Evolutionary conservation across 306 rosid genomes (phyloP), one percentile per base, ranked within the genome.

Genomic region (Dryas alaskensis): DNA sequence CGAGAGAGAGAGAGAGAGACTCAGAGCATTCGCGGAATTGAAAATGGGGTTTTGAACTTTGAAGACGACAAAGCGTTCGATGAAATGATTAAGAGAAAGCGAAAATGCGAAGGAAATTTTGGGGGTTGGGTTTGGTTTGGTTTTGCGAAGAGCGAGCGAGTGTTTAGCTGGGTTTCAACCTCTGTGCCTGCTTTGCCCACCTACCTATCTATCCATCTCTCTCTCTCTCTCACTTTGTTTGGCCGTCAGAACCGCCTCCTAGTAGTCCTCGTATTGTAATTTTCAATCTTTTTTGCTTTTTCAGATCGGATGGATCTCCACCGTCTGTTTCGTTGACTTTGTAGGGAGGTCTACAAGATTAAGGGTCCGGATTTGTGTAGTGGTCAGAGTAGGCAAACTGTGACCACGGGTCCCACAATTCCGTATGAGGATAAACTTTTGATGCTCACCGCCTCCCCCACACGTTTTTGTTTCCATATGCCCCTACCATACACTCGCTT

Each of bases 181-280:
- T 48, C 61, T 74, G 8, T 82, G 65, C 45, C 25, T 40, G 12
- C 70, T 75, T 27, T 4, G 7, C 19, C 77, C 59, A 27, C 74
- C 70, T 31, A 53, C 53, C 67, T n/a, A 43, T 44, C 64, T 17
- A 48, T 57, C 66, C 65, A 57, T 17, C 66, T 17, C 49, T 0
- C 72, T 68, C 17, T 55, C 37, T 54, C 27, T 67, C 46, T 60
- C 4, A 4, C 48, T 55, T 60, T 48, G 44, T 48, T 65, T 39
- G 69, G 79, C 74, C 84, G 75, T 72, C 75, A 70, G 69, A 70
- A 70, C 80, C 84, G 84, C 78, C 77, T 45, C 53, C 37, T 5
- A 47, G 16, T 19, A 47, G 16, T 19, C 71, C 50, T 17, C n/a
- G 10, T 54, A 4, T 17, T 58, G 51, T 53, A 8, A 16, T 14